phyloP scores from a whole-genome alignment of 1,284 basidiomycete species.

The Ganoderma boninense region DNA sequence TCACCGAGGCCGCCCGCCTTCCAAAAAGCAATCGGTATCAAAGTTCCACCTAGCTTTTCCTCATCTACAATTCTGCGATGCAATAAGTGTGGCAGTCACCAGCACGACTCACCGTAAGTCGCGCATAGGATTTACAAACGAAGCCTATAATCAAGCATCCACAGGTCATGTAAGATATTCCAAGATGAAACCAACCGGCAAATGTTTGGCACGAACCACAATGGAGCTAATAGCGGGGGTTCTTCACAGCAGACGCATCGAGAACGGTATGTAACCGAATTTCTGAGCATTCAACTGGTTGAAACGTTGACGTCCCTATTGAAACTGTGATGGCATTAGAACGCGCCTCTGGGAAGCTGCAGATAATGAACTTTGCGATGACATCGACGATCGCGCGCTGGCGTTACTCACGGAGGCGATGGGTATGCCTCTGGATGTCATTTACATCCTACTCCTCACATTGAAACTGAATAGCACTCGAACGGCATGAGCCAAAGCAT shows the following conservation, averaged over 20 bases:
- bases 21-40: not conserved
- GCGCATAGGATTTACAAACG: not conserved
- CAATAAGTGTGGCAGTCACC: not conserved
- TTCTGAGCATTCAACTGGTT: not conserved
- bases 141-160: not conserved
- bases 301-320: too few species aligned
- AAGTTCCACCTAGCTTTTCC: too few species aligned
- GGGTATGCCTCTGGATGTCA: conserved; percentile 12
- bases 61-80: not conserved
- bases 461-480: conserved; percentile 5
- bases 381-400: conserved; percentile 1
- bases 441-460: not conserved
- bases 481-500: conserved; percentile 2
- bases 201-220: not conserved
- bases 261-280: not conserved
- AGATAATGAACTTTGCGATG: not conserved
- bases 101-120: conserved; percentile 3
- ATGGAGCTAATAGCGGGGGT: not conserved
- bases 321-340: not conserved
- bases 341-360: not conserved
- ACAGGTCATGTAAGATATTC: conserved; percentile 3
- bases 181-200: not conserved
- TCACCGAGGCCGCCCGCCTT: not conserved
- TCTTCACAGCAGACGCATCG: not conserved
- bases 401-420: conserved; percentile 16